phyloP scores from a whole-genome alignment of 352 stramenopile species.

The Pythium scleroteichum region DNA sequence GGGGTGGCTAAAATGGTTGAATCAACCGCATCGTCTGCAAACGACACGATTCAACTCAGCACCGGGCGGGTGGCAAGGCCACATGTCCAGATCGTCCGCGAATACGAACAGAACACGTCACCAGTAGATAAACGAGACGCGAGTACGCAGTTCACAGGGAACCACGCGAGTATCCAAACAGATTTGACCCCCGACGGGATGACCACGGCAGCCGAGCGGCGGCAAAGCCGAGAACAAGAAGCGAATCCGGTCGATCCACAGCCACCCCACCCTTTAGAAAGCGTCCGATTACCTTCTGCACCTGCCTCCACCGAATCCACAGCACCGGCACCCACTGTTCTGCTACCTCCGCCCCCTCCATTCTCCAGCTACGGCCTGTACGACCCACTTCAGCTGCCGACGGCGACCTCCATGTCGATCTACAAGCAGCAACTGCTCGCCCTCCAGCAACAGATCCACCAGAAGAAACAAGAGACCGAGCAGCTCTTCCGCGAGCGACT shows the following conservation, averaged over 20 bases:
- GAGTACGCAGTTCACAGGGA: conserved; percentile 72
- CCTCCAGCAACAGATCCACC: conserved; percentile 63
- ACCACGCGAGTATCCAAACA: conserved; percentile 68
- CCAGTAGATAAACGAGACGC: conserved; percentile 61
- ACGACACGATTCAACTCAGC: too few species aligned
- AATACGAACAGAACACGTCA: conserved; percentile 31
- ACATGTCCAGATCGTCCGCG: conserved; percentile 54
- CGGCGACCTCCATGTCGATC: conserved; percentile 46
- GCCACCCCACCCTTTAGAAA: neutral
- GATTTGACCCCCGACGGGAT: conserved; percentile 63
- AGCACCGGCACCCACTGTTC: neutral
- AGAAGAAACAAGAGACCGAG: conserved; percentile 69
- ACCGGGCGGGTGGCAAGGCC: neutral
- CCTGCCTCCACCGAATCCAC: neutral
- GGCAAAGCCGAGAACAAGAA: neutral
- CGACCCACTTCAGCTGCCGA: conserved; percentile 34
- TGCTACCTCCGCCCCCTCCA: conserved; percentile 7
- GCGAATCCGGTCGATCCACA: neutral
- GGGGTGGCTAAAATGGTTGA: too few species aligned
- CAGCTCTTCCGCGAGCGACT: conserved; percentile 58
- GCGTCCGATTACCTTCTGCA: neutral
- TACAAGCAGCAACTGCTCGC: conserved; percentile 68
- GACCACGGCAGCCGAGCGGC: conserved; percentile 15
- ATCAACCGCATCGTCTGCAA: too few species aligned
- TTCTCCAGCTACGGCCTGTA: conserved; percentile 36